phyloP scores from a whole-genome alignment of 768 basidiomycete genomes.

The Butyriboletus loyo region DNA sequence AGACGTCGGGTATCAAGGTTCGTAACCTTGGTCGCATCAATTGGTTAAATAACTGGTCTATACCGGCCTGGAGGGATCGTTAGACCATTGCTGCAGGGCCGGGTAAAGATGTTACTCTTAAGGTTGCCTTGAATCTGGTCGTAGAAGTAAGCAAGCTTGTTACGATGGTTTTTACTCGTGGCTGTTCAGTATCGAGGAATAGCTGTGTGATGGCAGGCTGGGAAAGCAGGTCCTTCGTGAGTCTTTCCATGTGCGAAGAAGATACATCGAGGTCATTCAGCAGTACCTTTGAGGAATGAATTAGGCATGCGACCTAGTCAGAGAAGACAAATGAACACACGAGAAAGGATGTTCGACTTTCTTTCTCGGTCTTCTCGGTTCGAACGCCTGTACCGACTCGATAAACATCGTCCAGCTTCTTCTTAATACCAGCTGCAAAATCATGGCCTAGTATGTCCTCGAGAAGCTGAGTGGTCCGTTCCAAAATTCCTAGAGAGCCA shows the following conservation, averaged over 20 bases:
- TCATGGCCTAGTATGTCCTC: slow-evolving; percentile 79
- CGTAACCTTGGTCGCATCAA: slow-evolving; percentile 84
- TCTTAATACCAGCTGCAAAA: slow-evolving; percentile 75
- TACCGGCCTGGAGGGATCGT: slow-evolving; percentile 52
- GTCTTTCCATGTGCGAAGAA: slow-evolving; percentile 80
- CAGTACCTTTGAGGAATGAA: slow-evolving; percentile 53
- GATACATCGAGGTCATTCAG: slow-evolving; percentile 96
- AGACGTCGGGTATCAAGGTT: slow-evolving; percentile 79
- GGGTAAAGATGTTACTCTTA: slow-evolving; percentile 55
- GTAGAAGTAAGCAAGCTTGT: slow-evolving; percentile 51
- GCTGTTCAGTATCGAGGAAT: slow-evolving; percentile 59
- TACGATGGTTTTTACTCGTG: slow-evolving; percentile 46
- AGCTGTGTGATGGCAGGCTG: slow-evolving; percentile 60
- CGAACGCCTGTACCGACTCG: slow-evolving; percentile 50
- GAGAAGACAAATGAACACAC: slow-evolving; percentile 45
- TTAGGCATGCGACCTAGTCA: background rate
- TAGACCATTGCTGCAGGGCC: background rate
- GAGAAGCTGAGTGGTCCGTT: slow-evolving; percentile 58
- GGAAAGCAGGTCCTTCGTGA: slow-evolving; percentile 61
- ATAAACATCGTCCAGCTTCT: slow-evolving; percentile 88
- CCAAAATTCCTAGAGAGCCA: slow-evolving; percentile 59
- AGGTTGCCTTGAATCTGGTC: slow-evolving; percentile 63
- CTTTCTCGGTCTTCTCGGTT: slow-evolving; percentile 76
- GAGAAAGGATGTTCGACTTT: slow-evolving; percentile 76
- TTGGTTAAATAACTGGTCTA: slow-evolving; percentile 96